Base-by-base conservation (phyloP, 108 stramenopile genomes). In the Asterionellopsis glacialis region DNA sequence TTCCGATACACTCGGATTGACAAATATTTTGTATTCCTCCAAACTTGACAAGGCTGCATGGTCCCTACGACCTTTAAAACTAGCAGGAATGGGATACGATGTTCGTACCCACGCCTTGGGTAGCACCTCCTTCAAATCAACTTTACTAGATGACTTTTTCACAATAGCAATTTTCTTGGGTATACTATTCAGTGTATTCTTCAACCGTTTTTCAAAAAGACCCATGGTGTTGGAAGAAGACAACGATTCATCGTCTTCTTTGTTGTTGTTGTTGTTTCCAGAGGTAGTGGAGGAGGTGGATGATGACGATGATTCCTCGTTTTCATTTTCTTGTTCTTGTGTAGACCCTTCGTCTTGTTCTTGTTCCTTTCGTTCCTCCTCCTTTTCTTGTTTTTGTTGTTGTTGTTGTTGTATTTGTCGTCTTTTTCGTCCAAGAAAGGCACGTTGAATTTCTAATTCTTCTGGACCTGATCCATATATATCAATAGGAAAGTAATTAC, bases 1-100 rank as follows among this genome's bases (percentile, higher is more conserved):
- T 65, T 94, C 93, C 0, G 86, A 82, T 9, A 82, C 54, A 28
- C 68, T 71, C 7, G 86, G 87, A 59, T 94, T 94, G 44, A 94
- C 65, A 54, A 94, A 84, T 44, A 94, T 77, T 15, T 78, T 81
- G 68, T 89, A 82, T 3, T 61, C 70, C n/a, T 67, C 52, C 5
- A 33, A 7, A 10, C 64, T 26, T 11, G 45, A 58, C 22, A 83
- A 45, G 23, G 49, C 54, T 0, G 73, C 72, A 64, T 91, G 90
- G 51, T 91, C 90, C 43, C 45, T 51, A 15, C 70, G 64, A 6
- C 90, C 90, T 55, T 72, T 54, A 49, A 91, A 91, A 21, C 59
- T 59, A 16, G 75, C 81, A 2, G 90, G 87, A 33, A 91, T 73
- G 33, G 33, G 33, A 33, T 33, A 33, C 33, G 33, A 33, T 7